These are phyloP conservation scores for Pseudocercospora pini-densiflorae DNA, from an alignment of 2,329 filamentous ascomycete genomes.

Conservation along the genomic window DNA sequence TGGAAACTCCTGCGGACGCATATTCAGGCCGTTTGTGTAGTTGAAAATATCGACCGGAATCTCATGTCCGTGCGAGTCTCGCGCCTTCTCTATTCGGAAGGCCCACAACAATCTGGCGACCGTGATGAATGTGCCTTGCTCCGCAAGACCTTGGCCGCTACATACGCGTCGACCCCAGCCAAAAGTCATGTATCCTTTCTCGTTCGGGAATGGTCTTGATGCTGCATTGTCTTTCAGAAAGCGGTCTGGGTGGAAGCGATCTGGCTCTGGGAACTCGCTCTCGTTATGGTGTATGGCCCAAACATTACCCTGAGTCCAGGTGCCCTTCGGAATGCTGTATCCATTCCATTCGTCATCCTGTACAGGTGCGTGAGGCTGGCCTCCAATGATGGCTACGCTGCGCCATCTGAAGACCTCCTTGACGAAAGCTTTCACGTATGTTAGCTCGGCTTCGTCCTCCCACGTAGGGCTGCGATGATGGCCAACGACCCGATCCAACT, in stretches of 20 bases:
- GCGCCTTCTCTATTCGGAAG: conserved; percentile 9
- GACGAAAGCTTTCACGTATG: conserved; percentile 74
- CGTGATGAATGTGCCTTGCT: conserved; percentile 13
- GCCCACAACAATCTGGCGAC: conserved; percentile 14
- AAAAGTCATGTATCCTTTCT: conserved; percentile 58
- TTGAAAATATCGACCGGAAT: conserved; percentile 8
- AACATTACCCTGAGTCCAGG: conserved; percentile 31
- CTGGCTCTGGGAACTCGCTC: conserved; percentile 54
- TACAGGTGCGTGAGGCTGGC: conserved; percentile 55
- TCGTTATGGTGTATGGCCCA: conserved; percentile 55
- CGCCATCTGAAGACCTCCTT: conserved; percentile 78
- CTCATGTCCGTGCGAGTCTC: conserved; percentile 2
- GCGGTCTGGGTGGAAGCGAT: conserved; percentile 53
- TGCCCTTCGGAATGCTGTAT: conserved; percentile 34
- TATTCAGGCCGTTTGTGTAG: conserved; percentile 60
- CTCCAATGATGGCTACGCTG: conserved; percentile 75
- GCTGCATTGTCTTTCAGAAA: conserved; percentile 44
- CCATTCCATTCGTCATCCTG: conserved; percentile 35
- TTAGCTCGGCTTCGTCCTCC: conserved; percentile 67
- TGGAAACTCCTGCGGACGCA: conserved; percentile 61
- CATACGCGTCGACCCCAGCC: conserved; percentile 62
- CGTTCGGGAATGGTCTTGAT: conserved; percentile 49
- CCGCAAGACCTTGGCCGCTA: conserved; percentile 15
- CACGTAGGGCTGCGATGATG: conserved; percentile 39
- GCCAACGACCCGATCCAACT: conserved; percentile 43